Evolutionary conservation across 192 early-diverging fungal genomes (phyloP).

Genomic region (Kickxella alabastrina): DNA sequence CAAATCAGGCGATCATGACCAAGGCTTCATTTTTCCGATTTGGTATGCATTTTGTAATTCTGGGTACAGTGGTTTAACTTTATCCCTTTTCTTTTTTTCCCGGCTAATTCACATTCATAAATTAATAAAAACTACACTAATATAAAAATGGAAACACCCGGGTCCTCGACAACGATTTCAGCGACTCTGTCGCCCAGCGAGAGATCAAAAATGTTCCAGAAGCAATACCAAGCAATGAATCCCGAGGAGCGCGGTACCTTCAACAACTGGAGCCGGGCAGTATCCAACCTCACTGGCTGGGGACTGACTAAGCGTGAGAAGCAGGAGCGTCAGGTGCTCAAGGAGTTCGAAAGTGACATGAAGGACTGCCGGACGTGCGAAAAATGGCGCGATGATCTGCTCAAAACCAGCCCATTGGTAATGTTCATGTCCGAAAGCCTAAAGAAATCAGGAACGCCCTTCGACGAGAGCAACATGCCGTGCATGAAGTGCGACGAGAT

Average conservation of each 20-base stretch:
- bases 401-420: conserved; percentile 72
- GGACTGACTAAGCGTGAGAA: conserved; percentile 56
- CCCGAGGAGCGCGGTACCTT: conserved; percentile 58
- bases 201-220: conserved; percentile 6
- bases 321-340: conserved; percentile 18
- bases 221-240: conserved; percentile 38
- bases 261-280: conserved; percentile 58
- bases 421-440: conserved; percentile 83
- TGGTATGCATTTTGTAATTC: too few relatives aligned
- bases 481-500: conserved; percentile 81
- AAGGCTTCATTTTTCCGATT: too few relatives aligned
- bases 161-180: too few relatives aligned
- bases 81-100: too few relatives aligned
- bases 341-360: conserved; percentile 51
- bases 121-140: background rate
- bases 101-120: background rate
- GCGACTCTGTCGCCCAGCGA: conserved; percentile 2
- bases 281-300: conserved; percentile 59
- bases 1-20: too few relatives aligned
- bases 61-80: too few relatives aligned
- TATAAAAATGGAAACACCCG: conserved; percentile 2
- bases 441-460: conserved; percentile 60
- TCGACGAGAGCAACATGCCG: conserved; percentile 58
- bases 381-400: conserved; percentile 69
- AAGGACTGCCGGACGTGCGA: conserved; percentile 66